A percentile compares a stretch with the other conserved stretches of the same genome.
Conservation (phyloP, 306 rosid genomes). For the Lathyrus tuberosus region DNA sequence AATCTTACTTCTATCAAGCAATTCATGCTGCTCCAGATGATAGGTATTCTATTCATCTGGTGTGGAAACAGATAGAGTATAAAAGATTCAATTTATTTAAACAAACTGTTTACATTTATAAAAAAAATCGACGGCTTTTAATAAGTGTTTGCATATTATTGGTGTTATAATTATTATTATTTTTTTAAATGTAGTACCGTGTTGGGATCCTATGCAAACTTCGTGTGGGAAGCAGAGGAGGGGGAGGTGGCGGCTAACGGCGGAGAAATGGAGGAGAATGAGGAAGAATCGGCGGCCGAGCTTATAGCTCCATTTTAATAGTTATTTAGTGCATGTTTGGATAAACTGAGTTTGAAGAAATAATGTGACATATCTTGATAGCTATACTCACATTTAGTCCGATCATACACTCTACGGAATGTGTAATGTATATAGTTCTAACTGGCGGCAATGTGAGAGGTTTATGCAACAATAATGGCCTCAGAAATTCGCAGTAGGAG, state of each 20-base stretch:
- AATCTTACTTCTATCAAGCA: constrained; percentile 73
- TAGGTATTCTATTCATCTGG: no score
- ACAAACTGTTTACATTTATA: no score
- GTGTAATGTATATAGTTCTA: neutral
- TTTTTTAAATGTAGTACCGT: constrained; percentile 49
- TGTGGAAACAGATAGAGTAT: no score
- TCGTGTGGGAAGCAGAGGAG: constrained; percentile 76
- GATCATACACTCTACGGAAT: neutral
- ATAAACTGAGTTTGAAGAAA: neutral
- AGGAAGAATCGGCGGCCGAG: constrained; percentile 27
- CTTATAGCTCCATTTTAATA: constrained; percentile 49
- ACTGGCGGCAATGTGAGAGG: constrained; percentile 31
- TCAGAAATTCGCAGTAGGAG: constrained; percentile 29
- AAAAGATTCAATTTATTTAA: no score
- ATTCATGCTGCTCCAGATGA: constrained; percentile 63
- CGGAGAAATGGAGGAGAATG: constrained; percentile 13
- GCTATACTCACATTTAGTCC: neutral
- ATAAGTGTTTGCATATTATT: no score
- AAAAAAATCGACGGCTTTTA: no score
- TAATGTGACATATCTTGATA: neutral
- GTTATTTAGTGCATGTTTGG: neutral
- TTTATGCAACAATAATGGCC: constrained; percentile 9
- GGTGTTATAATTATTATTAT: no score
- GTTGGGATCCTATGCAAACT: constrained; percentile 70
- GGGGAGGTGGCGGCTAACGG: constrained; percentile 33